Percentiles rank a stretch among this genome's conserved stretches.
These are phyloP conservation scores for Domatiomyces globalis DNA, from an alignment of 2,329 filamentous ascomycete genomes.

Conservation along the genomic window DNA sequence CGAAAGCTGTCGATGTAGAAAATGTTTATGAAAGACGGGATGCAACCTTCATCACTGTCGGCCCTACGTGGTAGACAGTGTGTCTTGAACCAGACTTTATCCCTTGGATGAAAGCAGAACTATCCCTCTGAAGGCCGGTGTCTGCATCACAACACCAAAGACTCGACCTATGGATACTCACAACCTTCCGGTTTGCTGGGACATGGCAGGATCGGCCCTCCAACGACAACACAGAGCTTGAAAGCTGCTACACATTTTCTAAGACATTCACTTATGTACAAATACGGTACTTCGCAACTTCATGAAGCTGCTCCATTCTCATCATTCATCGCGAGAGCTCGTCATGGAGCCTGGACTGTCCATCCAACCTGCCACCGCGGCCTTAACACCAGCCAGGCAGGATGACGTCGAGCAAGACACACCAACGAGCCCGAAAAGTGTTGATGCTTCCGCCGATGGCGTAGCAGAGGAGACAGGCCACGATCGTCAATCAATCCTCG, in stretches of 20 bases:
- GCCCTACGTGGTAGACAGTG: no score
- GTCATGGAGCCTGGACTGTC: background rate
- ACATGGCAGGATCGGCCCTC: background rate
- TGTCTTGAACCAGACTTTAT: no score
- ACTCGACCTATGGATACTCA: background rate
- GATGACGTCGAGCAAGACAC: background rate
- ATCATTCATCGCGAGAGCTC: background rate
- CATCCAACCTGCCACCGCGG: background rate
- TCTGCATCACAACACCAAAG: background rate
- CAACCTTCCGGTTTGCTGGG: background rate
- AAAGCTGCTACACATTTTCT: background rate
- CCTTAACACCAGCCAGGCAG: background rate
- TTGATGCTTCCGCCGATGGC: background rate
- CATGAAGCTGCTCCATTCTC: background rate
- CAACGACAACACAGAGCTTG: background rate
- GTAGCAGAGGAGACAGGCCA: background rate
- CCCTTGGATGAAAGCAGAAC: no score
- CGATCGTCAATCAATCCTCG: background rate
- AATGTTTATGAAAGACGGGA: no score
- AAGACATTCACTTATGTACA: background rate
- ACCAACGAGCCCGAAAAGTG: background rate
- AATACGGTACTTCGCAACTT: background rate
- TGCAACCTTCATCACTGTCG: no score
- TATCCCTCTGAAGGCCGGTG: constrained; percentile 17
- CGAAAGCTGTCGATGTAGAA: no score